Percentiles rank a stretch among this genome's conserved stretches.
Evolutionary conservation across 768 basidiomycete species (phyloP).

Genomic region (Auricularia sp.): DNA sequence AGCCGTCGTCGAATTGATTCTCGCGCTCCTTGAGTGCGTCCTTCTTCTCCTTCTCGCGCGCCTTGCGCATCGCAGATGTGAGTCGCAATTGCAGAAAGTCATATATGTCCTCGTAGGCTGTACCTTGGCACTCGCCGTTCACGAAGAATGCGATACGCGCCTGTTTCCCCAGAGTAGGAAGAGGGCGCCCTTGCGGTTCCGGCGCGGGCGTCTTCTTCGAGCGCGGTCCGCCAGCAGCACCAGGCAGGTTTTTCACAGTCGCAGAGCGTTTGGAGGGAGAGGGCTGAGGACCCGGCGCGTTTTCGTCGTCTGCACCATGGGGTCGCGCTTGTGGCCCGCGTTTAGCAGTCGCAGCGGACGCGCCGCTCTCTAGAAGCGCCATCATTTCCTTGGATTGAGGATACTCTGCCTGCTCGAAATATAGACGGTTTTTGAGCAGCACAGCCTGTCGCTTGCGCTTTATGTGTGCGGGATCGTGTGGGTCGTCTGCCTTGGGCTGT

Average conservation of each 20-base stretch:
- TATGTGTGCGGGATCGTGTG: slow-evolving; percentile 70
- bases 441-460: slow-evolving; percentile 88
- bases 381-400: slow-evolving; percentile 85
- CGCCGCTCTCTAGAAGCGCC: slow-evolving; percentile 55
- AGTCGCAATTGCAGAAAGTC: slow-evolving; percentile 78
- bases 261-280: slow-evolving; percentile 53
- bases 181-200: slow-evolving; percentile 35
- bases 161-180: slow-evolving; percentile 52
- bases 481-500: slow-evolving; percentile 48
- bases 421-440: slow-evolving; percentile 92
- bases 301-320: slow-evolving; percentile 21
- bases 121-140: slow-evolving; percentile 76
- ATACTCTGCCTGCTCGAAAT: slow-evolving; percentile 92
- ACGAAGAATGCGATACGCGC: slow-evolving; percentile 85
- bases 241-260: slow-evolving; percentile 58
- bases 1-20: slow-evolving; percentile 88
- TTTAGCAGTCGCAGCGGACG: slow-evolving; percentile 5
- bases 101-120: slow-evolving; percentile 81
- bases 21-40: slow-evolving; percentile 64
- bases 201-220: slow-evolving; percentile 23
- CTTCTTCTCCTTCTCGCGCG: slow-evolving; percentile 49
- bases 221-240: slow-evolving; percentile 31
- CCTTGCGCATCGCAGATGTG: slow-evolving; percentile 49
- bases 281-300: slow-evolving; percentile 46
- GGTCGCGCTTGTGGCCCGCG: background rate